phyloP scores from a whole-genome alignment of 495 filamentous ascomycete genomes.

The Tricharina praecox region DNA sequence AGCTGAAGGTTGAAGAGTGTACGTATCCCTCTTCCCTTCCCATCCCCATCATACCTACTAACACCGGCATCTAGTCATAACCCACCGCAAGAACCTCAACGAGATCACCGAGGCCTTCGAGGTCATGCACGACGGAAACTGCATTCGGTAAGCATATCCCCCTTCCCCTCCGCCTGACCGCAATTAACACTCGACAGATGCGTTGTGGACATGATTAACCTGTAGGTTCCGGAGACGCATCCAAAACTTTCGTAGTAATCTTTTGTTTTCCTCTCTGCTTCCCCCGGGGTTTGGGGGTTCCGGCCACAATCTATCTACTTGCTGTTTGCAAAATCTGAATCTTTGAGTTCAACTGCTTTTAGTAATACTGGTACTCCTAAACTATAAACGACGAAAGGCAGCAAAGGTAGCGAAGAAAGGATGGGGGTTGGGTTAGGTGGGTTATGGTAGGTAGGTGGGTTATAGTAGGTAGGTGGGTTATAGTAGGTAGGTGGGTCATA shows the following conservation, averaged over 20 bases:
- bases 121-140: constrained; percentile 89
- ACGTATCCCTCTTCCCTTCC: constrained; percentile 7
- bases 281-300: too few species aligned
- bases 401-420: too few species aligned
- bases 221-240: constrained; percentile 6
- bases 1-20: constrained; percentile 93
- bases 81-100: constrained; percentile 64
- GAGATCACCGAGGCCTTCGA: constrained; percentile 82
- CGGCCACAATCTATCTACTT: background rate
- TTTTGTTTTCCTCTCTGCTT: constrained; percentile 1
- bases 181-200: constrained; percentile 11
- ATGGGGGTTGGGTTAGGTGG: too few species aligned
- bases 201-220: constrained; percentile 23
- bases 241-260: constrained; percentile 2
- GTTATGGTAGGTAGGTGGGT: too few species aligned
- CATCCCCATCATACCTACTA: background rate
- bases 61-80: constrained; percentile 46
- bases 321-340: constrained; percentile 6
- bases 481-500: too few species aligned
- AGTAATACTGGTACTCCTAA: background rate
- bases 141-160: constrained; percentile 56
- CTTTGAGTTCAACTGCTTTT: background rate
- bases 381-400: too few species aligned
- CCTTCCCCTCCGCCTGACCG: background rate
- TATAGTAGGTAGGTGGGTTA: too few species aligned